Percentiles rank a stretch among this genome's conserved stretches.
phyloP scores from a whole-genome alignment of 176 grass and related monocot genomes.

The Bonia amplexicaulis region DNA sequence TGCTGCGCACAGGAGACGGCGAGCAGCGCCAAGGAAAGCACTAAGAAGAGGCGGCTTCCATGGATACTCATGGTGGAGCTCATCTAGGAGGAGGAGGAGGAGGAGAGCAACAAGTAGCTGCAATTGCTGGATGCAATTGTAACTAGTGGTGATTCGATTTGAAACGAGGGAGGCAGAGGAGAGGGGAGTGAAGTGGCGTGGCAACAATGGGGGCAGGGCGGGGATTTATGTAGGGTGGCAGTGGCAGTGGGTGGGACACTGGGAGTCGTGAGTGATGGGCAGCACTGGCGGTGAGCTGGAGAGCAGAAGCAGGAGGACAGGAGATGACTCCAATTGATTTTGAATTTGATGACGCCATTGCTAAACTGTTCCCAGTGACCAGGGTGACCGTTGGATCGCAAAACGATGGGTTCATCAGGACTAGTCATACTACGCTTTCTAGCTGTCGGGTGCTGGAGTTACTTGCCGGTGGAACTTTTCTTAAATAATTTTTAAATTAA shows the following conservation, averaged over 20 bases:
- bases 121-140: slow-evolving; percentile 2
- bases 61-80: background rate
- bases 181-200: slow-evolving; percentile 8
- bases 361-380: background rate
- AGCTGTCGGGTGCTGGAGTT: too few species aligned
- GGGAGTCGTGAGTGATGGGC: slow-evolving; percentile 24
- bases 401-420: background rate
- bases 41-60: background rate
- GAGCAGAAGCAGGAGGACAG: slow-evolving; percentile 1
- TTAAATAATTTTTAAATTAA: too few species aligned
- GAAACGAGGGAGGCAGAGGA: background rate
- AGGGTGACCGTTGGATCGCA: slow-evolving; percentile 21
- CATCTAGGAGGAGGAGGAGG: background rate
- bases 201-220: background rate
- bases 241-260: background rate
- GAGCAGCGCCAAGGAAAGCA: background rate
- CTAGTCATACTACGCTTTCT: too few species aligned
- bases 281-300: slow-evolving; percentile 53
- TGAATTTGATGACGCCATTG: slow-evolving; percentile 13
- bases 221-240: slow-evolving; percentile 42
- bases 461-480: too few species aligned
- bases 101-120: background rate
- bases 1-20: background rate
- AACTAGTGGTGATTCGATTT: background rate
- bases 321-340: slow-evolving; percentile 1